A percentile compares a stretch with the other conserved stretches of the same genome.
Conservation (phyloP, 2,329 filamentous ascomycete species). For the Emergomyces pasteurianus region DNA sequence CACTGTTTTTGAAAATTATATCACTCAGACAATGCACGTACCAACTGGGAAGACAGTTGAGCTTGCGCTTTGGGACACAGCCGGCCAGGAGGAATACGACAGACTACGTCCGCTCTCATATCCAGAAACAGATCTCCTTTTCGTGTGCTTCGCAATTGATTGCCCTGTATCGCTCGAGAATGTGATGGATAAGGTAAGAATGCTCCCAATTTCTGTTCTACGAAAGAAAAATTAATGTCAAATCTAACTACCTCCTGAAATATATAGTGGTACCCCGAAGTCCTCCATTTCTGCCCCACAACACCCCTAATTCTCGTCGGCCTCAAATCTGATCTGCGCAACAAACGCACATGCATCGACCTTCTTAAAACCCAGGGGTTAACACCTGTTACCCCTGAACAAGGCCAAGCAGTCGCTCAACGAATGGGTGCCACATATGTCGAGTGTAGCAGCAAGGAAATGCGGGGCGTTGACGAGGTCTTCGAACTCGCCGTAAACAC, state of each 20-base stretch:
- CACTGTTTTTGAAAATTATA: slow-evolving; percentile 99
- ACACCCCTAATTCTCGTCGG: slow-evolving; percentile 92
- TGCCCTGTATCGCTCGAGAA: slow-evolving; percentile 97
- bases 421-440: slow-evolving; percentile 95
- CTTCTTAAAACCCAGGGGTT: slow-evolving; percentile 96
- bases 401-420: slow-evolving; percentile 74
- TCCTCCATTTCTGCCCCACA: slow-evolving; percentile 96
- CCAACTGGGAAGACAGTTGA: slow-evolving; percentile 88
- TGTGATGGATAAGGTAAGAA: slow-evolving; percentile 87
- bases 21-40: slow-evolving; percentile 85
- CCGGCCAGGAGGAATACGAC: slow-evolving; percentile 97
- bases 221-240: neutral
- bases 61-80: slow-evolving; percentile 95
- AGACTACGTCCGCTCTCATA: slow-evolving; percentile 90
- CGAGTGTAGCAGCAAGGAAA: slow-evolving; percentile 98
- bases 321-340: slow-evolving; percentile 90
- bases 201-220: neutral
- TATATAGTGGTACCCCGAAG: slow-evolving; percentile 90
- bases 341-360: slow-evolving; percentile 94
- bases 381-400: slow-evolving; percentile 83
- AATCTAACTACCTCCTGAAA: neutral
- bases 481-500: slow-evolving; percentile 86
- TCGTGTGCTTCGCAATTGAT: slow-evolving; percentile 98
- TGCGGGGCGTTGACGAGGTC: slow-evolving; percentile 90
- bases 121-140: slow-evolving; percentile 92